Conservation (phyloP, 202 grass and related monocot genomes). For the Brachypodium distachyon region DNA sequence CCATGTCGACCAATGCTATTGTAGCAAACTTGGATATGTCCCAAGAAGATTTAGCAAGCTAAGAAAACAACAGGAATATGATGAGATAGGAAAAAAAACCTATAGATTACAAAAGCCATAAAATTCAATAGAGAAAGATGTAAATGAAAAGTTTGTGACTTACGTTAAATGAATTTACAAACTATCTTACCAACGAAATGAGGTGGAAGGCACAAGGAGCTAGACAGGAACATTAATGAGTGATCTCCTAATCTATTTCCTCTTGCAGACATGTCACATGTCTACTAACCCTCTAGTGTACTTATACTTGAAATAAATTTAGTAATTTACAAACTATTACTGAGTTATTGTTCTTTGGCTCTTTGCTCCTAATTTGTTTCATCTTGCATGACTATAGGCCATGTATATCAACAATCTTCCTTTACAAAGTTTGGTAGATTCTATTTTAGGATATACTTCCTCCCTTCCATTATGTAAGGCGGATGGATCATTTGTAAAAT, state of each 20-base stretch:
- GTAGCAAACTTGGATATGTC: constrained; percentile 67
- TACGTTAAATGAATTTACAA: background rate
- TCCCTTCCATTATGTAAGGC: no score
- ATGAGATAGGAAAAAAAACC: background rate
- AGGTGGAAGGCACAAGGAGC: background rate
- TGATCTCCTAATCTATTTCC: background rate
- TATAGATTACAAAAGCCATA: background rate
- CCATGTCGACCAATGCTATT: constrained; percentile 61
- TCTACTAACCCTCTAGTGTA: no score
- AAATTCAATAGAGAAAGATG: background rate
- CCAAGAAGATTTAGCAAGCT: constrained; percentile 54
- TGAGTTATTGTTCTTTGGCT: no score
- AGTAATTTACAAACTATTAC: no score
- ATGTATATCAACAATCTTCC: no score
- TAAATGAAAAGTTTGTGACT: background rate
- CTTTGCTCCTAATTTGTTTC: no score
- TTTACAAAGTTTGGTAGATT: background rate
- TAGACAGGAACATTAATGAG: background rate
- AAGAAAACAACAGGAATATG: background rate
- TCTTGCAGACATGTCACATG: background rate
- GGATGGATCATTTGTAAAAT: no score
- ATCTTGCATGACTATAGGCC: no score
- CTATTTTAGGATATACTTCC: no score
- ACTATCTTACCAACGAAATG: background rate
- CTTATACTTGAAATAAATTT: no score